Evolutionary conservation across 2,329 filamentous ascomycete species (phyloP).

Genomic region (Aureobasidium sp.): DNA sequence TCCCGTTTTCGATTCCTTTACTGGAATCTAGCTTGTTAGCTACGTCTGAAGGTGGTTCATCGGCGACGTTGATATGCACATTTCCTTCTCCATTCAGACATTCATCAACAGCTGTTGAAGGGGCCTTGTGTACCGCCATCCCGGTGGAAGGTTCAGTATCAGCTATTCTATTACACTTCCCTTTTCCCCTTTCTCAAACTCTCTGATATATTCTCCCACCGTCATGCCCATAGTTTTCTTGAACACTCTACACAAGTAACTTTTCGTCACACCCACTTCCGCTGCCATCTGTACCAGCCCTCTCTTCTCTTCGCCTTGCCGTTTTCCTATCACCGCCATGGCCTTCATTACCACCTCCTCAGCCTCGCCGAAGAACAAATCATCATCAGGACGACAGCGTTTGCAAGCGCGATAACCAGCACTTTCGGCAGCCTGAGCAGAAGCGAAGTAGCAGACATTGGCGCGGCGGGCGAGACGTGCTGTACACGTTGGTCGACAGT

Average conservation of each 20-base stretch:
- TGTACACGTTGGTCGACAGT: constrained; percentile 53
- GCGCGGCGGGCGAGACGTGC: constrained; percentile 50
- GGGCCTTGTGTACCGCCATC: too few species aligned
- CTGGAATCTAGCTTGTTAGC: too few species aligned
- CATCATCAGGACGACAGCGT: constrained; percentile 39
- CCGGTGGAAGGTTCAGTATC: too few species aligned
- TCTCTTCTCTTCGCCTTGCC: constrained; percentile 19
- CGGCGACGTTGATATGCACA: too few species aligned
- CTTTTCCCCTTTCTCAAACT: neutral
- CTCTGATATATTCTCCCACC: neutral
- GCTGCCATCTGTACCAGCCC: constrained; percentile 37
- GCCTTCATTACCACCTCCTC: constrained; percentile 12
- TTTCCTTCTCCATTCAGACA: too few species aligned
- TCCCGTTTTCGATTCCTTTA: too few species aligned
- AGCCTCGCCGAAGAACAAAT: constrained; percentile 5
- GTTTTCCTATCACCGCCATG: constrained; percentile 20
- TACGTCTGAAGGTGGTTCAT: too few species aligned
- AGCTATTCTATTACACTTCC: too few species aligned
- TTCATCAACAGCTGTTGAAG: too few species aligned
- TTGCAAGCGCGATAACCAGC: constrained; percentile 50
- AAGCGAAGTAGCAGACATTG: constrained; percentile 48
- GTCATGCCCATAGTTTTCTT: constrained; percentile 47
- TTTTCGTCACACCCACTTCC: constrained; percentile 44
- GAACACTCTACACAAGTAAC: constrained; percentile 52
- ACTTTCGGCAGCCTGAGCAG: constrained; percentile 36